These are phyloP conservation scores for Pouteria glomerata DNA, from an alignment of 148 eudicot species.

Conservation along the genomic window DNA sequence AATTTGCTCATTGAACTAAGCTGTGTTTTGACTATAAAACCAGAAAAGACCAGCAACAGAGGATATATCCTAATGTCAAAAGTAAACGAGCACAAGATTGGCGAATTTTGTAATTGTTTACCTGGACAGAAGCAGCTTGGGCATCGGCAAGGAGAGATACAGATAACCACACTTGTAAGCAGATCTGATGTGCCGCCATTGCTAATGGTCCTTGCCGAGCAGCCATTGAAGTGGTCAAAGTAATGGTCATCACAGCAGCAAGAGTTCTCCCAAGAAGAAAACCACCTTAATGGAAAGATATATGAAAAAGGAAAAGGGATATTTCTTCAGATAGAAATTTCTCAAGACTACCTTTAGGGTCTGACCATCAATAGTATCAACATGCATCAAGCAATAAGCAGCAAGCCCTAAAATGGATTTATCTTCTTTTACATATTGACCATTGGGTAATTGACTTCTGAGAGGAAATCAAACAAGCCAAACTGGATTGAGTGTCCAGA, in stretches of 20 bases:
- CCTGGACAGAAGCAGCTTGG: slow-evolving; percentile 88
- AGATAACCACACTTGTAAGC: slow-evolving; percentile 79
- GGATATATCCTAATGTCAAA: background rate
- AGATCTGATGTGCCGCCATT: slow-evolving; percentile 84
- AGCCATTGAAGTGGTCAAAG: slow-evolving; percentile 74
- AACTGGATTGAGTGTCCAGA: background rate
- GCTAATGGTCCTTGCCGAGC: slow-evolving; percentile 75
- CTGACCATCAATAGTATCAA: background rate
- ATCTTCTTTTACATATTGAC: no score
- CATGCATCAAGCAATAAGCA: background rate
- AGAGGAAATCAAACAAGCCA: background rate
- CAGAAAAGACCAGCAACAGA: background rate
- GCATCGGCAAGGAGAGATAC: slow-evolving; percentile 85
- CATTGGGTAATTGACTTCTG: background rate
- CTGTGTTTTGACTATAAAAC: background rate
- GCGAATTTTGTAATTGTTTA: slow-evolving; percentile 13
- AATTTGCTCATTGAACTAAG: background rate
- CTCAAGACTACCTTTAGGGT: background rate
- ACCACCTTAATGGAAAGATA: slow-evolving; percentile 51
- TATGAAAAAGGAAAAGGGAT: slow-evolving; percentile 1
- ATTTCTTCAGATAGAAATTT: background rate
- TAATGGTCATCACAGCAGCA: slow-evolving; percentile 57
- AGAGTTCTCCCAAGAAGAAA: slow-evolving; percentile 75
- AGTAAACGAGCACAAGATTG: background rate
- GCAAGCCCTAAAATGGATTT: no score